A percentile compares a stretch with the other conserved stretches of the same genome.
These are phyloP conservation scores for Aspergillus hortae DNA, from an alignment of 2,329 filamentous ascomycete genomes.

Conservation along the genomic window DNA sequence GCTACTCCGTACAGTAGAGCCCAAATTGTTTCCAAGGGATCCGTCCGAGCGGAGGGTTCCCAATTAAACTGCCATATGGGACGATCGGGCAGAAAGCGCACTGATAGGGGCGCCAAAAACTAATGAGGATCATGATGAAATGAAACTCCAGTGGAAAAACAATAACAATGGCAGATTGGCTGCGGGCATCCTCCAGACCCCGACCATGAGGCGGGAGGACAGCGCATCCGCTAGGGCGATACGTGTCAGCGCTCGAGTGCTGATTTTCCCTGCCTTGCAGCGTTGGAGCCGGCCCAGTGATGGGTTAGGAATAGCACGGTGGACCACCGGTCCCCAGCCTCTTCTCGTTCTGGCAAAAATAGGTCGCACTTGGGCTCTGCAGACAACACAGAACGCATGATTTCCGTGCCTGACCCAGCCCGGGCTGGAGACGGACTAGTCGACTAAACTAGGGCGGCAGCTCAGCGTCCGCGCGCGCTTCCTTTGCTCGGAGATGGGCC, in stretches of 20 bases:
- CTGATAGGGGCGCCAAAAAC: background rate
- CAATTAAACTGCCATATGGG: background rate
- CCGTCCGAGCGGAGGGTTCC: too few species aligned
- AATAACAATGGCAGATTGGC: conserved; percentile 5
- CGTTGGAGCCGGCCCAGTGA: conserved; percentile 19
- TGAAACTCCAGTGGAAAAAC: conserved; percentile 2
- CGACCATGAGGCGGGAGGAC: conserved; percentile 16
- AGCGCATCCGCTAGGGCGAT: conserved; percentile 22
- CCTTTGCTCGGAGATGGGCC: conserved; percentile 13
- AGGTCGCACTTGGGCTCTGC: conserved; percentile 9
- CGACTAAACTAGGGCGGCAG: conserved; percentile 10
- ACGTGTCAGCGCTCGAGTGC: conserved; percentile 31
- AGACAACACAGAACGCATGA: background rate
- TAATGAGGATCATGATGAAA: conserved; percentile 6
- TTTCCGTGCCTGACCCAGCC: conserved; percentile 10
- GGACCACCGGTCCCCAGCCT: conserved; percentile 18
- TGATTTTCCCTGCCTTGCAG: conserved; percentile 25
- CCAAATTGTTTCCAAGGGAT: too few species aligned
- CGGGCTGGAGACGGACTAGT: conserved; percentile 6
- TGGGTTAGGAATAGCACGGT: conserved; percentile 20
- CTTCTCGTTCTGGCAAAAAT: conserved; percentile 7
- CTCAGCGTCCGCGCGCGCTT: conserved; percentile 16
- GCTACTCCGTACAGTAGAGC: too few species aligned
- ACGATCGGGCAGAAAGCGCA: conserved; percentile 11
- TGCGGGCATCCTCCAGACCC: conserved; percentile 9